Base-by-base conservation (phyloP, 2,329 filamentous ascomycete species). In the Arthrocladium fulminans region DNA sequence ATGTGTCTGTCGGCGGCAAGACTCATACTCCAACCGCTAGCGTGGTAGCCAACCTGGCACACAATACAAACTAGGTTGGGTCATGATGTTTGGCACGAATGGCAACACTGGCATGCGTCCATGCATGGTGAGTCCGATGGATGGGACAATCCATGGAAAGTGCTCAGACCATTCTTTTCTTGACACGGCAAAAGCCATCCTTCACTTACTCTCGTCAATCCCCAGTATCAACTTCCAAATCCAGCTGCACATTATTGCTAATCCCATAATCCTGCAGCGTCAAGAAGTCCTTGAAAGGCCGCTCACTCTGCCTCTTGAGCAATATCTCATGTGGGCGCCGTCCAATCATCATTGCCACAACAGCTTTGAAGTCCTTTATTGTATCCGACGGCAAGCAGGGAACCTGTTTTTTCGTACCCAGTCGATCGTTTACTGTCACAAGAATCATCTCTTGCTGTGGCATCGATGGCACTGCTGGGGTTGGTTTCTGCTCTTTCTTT, bases 351-450 rank as follows among this genome's bases (percentile, higher is more conserved):
- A 86, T 86, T 3, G 89, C 89, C 20, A 96, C 88, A 74, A 94
- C 84, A 40, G 88, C 83, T 70, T 96, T 96, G 71, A 96, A 88
- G 52, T 89, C 76, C 55, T 83, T 83, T 56, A 96, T 83, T 6
- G 82, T 83, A 68, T 97, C 90, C 2, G 81, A 84, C 0, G 86
- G 82, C 49, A 95, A 73, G 64, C 89, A 96, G 0, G 90, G 90
- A 54, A 97, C 92, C 45, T 86, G 84, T 13, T 89, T 87, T 62
- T 95, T 95, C n/a, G 90, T 96, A 10, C 90, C 90, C 29, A 97
- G 72, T n/a, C 90, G 79, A 67, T 97, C 90, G 65, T 97, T 97
- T 62, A 97, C 81, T 60, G 90, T 81, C 15, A 97, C 89, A 45
- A 94, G 79, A 57, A 97, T 96, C 84, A 96, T 94, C 49, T 88